Base-by-base conservation (phyloP, 257 asterid species). In the Solanum piurae region DNA sequence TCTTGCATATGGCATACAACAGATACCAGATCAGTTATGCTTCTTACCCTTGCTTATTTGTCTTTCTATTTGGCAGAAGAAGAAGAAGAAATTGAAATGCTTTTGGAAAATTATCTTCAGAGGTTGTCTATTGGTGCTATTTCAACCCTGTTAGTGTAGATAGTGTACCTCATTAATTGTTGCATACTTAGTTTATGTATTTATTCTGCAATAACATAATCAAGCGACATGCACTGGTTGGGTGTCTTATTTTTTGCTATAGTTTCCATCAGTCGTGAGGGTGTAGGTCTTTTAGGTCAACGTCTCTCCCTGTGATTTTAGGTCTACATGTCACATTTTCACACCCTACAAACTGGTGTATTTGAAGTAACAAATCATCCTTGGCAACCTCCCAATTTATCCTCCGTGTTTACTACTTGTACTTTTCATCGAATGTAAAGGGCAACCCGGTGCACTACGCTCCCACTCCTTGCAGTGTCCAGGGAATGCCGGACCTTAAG, bases 81-180 rank as follows among this genome's bases (percentile, higher is more conserved):
- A 89, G 99, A 97, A 91, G 99, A 97, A 91, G 99, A 97, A 92
- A 97, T 97, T 87, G 99, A 97, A 92, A 97, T 97, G 99, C 98
- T 97, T 80, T 83, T 97, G 92, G 99, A 97, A 90, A 97, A 97
- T 89, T 97, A 93, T 92, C 98, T 97, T 90, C 99, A 97, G 88
- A 94, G 99, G 99, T 97, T 85, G 87, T 87, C 85, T 72, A 88
- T 49, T 73, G 52, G 14, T 77, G 86, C 86, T 44, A 13, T 49
- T 89, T 83, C 27, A 73, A 42, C 52, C 86, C 84, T 2, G 13
- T 10, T 31, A 20, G 69, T 82, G 69, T 6, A 82, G 42, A 49
- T 82, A 29, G 69, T 5, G 7, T 31, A 49, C 29, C 86, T 82
- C 44, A 49, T 33, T 29, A 82, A 49, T 31, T 82, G 20, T 20